phyloP scores from a whole-genome alignment of 345 rosid genomes.

The Tarenaya hassleriana region DNA sequence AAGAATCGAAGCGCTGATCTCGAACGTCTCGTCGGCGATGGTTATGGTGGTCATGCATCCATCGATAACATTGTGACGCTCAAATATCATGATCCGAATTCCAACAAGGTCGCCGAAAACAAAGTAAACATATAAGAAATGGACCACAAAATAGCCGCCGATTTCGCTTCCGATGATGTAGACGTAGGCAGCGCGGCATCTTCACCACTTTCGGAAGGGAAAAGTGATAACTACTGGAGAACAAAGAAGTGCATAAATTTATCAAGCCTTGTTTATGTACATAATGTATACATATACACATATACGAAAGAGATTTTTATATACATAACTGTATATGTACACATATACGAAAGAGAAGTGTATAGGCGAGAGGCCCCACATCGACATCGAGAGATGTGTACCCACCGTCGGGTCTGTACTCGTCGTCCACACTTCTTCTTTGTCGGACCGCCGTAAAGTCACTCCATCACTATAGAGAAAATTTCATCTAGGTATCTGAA shows the following conservation, averaged over 20 bases:
- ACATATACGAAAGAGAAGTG: too few species aligned
- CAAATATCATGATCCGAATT: slow-evolving; percentile 46
- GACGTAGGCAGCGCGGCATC: slow-evolving; percentile 26
- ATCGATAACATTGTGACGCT: slow-evolving; percentile 61
- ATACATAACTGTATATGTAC: too few species aligned
- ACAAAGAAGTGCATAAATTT: slow-evolving; percentile 22
- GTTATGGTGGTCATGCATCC: slow-evolving; percentile 81
- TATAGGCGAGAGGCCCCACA: too few species aligned
- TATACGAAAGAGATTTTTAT: too few species aligned
- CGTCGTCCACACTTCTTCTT: too few species aligned
- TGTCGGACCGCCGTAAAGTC: too few species aligned
- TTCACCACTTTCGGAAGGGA: slow-evolving; percentile 16
- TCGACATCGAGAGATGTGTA: too few species aligned
- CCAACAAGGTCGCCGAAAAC: slow-evolving; percentile 9
- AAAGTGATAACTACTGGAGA: slow-evolving; percentile 19
- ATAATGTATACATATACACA: too few species aligned
- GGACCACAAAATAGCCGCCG: slow-evolving; percentile 79
- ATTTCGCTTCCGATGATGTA: slow-evolving; percentile 86
- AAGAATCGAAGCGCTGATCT: slow-evolving; percentile 85
- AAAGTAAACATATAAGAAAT: slow-evolving; percentile 67
- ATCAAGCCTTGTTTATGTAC: too few species aligned
- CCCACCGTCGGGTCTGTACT: too few species aligned
- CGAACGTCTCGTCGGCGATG: slow-evolving; percentile 58
- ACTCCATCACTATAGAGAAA: neutral
- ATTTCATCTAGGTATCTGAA: slow-evolving; percentile 17